These are phyloP conservation scores for Lignosus rhinocerotis DNA, from an alignment of 1,284 basidiomycete species.

Conservation along the genomic window DNA sequence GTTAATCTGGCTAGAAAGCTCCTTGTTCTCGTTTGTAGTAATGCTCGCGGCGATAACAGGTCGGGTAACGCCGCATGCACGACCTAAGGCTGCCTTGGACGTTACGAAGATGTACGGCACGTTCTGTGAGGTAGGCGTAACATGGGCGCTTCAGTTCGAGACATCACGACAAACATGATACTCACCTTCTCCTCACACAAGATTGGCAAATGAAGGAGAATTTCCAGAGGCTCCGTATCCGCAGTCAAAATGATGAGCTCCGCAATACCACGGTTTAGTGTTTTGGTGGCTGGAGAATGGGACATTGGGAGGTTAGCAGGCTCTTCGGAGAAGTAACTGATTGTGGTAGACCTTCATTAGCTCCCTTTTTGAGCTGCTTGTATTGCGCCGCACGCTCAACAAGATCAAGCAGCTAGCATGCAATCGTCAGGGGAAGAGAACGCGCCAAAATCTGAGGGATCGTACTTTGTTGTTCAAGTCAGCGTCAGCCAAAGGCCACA, in stretches of 20 bases:
- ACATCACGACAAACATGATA: background rate
- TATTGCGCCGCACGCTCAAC: conserved; percentile 90
- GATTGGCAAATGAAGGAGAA: conserved; percentile 94
- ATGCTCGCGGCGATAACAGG: conserved; percentile 96
- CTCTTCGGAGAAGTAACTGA: background rate
- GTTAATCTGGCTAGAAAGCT: conserved; percentile 89
- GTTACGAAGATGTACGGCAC: conserved; percentile 96
- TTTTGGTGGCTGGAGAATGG: conserved; percentile 79
- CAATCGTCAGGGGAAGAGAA: conserved; percentile 1
- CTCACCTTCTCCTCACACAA: conserved; percentile 97
- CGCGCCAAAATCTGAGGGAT: conserved; percentile 30
- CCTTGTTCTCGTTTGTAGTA: conserved; percentile 94
- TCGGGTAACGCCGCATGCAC: conserved; percentile 94
- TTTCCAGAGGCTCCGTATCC: conserved; percentile 97
- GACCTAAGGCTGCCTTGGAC: conserved; percentile 91
- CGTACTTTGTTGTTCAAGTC: conserved; percentile 91
- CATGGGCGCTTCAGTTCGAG: conserved; percentile 8
- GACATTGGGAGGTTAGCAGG: background rate
- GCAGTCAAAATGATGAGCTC: conserved; percentile 99
- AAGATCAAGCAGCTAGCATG: conserved; percentile 78
- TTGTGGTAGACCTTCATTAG: conserved; percentile 77
- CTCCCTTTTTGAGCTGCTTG: conserved; percentile 98
- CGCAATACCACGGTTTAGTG: conserved; percentile 97
- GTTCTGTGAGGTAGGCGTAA: conserved; percentile 54
- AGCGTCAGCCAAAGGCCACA: conserved; percentile 91